Conservation (phyloP, 768 basidiomycete genomes). For the Leccinum boreale region DNA sequence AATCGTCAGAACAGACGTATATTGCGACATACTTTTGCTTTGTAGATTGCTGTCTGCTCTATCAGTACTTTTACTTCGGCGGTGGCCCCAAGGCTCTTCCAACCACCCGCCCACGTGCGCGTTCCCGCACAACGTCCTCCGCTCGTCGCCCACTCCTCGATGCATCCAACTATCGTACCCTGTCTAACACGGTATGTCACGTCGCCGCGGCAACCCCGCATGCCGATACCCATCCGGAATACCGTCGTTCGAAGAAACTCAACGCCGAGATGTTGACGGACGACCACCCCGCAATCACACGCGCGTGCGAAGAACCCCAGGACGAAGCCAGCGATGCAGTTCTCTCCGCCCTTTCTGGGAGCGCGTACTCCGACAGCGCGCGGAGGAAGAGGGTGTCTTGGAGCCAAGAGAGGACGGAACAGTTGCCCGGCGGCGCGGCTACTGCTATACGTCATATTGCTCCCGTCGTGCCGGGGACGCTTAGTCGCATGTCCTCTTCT, state of each 20-base stretch:
- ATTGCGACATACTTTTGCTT: slow-evolving; percentile 90
- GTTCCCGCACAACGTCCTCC: slow-evolving; percentile 41
- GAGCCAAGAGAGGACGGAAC: slow-evolving; percentile 68
- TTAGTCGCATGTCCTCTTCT: slow-evolving; percentile 27
- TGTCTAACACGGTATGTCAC: slow-evolving; percentile 67
- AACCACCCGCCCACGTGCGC: slow-evolving; percentile 35
- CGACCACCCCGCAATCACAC: slow-evolving; percentile 10
- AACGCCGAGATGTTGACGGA: slow-evolving; percentile 23
- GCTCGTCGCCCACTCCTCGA: slow-evolving; percentile 51
- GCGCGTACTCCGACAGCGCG: slow-evolving; percentile 73
- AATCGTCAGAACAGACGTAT: slow-evolving; percentile 55
- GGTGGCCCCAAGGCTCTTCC: slow-evolving; percentile 34
- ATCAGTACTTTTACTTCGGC: slow-evolving; percentile 81
- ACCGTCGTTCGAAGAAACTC: slow-evolving; percentile 31
- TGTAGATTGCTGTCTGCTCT: slow-evolving; percentile 72
- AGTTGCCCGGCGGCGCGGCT: too few relatives aligned
- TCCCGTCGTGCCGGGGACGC: slow-evolving; percentile 31
- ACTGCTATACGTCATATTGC: slow-evolving; percentile 36
- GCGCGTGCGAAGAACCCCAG: slow-evolving; percentile 23
- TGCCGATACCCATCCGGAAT: slow-evolving; percentile 45
- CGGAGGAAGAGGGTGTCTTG: slow-evolving; percentile 61
- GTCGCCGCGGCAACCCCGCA: slow-evolving; percentile 69
- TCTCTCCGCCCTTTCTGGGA: slow-evolving; percentile 61
- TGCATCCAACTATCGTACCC: slow-evolving; percentile 61
- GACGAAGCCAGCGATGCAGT: slow-evolving; percentile 51